Conservation (phyloP, 2,329 filamentous ascomycete genomes). For the Plectosphaerella plurivora region DNA sequence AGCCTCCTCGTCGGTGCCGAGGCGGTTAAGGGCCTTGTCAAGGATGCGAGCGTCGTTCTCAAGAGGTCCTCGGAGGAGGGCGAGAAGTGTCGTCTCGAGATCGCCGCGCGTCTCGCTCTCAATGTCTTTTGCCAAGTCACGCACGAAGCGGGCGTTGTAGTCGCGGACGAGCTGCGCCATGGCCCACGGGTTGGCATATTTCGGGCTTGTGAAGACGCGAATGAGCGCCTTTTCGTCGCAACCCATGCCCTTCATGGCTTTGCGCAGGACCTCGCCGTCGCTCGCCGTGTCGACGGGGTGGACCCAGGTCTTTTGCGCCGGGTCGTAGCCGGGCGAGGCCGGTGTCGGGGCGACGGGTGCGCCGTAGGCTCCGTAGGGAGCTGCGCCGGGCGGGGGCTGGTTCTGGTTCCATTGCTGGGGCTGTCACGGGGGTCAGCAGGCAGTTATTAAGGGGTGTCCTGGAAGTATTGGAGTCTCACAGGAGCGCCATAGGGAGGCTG, state of each 20-base stretch:
- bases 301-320: slow-evolving; percentile 16
- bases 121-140: slow-evolving; percentile 25
- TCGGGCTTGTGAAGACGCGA: slow-evolving; percentile 19
- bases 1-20: slow-evolving; percentile 26
- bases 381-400: slow-evolving; percentile 7
- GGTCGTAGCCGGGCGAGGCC: slow-evolving; percentile 23
- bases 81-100: slow-evolving; percentile 23
- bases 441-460: background rate
- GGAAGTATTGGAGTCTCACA: background rate
- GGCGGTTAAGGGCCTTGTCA: slow-evolving; percentile 21
- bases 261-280: slow-evolving; percentile 23
- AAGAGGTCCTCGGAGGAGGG: slow-evolving; percentile 24
- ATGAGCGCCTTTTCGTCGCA: slow-evolving; percentile 26
- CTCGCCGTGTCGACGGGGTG: slow-evolving; percentile 21
- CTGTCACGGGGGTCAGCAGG: background rate
- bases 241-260: slow-evolving; percentile 30
- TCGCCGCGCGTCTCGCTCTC: slow-evolving; percentile 25
- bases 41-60: slow-evolving; percentile 24
- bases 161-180: slow-evolving; percentile 24
- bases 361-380: slow-evolving; percentile 5
- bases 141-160: slow-evolving; percentile 27
- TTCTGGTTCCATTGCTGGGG: slow-evolving; percentile 11
- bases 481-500: background rate
- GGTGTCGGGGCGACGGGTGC: slow-evolving; percentile 14
- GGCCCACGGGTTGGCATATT: slow-evolving; percentile 26